A percentile compares a stretch with the other conserved stretches of the same genome.
Conservation (phyloP, 495 filamentous ascomycete genomes). For the Chaetomidium leptoderma region DNA sequence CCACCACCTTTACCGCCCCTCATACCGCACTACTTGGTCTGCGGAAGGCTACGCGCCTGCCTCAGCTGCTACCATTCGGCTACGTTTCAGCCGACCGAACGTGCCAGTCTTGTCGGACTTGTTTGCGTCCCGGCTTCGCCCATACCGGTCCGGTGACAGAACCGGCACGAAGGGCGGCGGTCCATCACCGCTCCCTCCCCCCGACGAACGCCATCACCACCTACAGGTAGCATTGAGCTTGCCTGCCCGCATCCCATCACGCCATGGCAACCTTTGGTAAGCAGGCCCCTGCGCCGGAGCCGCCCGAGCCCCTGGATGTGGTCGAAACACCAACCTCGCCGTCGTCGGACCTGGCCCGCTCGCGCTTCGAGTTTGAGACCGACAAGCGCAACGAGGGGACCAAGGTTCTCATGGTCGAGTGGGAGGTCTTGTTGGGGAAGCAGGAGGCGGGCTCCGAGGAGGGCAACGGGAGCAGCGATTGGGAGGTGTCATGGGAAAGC, state of each 20-base stretch:
- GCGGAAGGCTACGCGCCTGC: not conserved
- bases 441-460: not conserved
- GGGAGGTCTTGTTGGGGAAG: constrained; percentile 56
- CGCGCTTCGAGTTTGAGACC: constrained; percentile 81
- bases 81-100: not conserved
- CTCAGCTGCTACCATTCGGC: not conserved
- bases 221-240: too few species aligned
- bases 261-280: constrained; percentile 24
- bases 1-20: not conserved
- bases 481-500: constrained; percentile 74
- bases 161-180: not conserved
- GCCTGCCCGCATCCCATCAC: not conserved
- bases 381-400: constrained; percentile 74
- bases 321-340: constrained; percentile 42
- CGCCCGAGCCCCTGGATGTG: constrained; percentile 26
- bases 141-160: not conserved
- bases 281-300: constrained; percentile 12
- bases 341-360: constrained; percentile 50
- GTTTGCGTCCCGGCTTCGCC: not conserved
- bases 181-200: not conserved
- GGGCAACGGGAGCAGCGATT: constrained; percentile 36
- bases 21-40: not conserved
- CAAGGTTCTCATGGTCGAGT: constrained; percentile 82
- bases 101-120: not conserved
- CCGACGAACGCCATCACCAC: too few species aligned